Evolutionary conservation across 2,329 filamentous ascomycete genomes (phyloP), one percentile per base, ranked within the genome.

Genomic region (Penicillium sclerotiorum): DNA sequence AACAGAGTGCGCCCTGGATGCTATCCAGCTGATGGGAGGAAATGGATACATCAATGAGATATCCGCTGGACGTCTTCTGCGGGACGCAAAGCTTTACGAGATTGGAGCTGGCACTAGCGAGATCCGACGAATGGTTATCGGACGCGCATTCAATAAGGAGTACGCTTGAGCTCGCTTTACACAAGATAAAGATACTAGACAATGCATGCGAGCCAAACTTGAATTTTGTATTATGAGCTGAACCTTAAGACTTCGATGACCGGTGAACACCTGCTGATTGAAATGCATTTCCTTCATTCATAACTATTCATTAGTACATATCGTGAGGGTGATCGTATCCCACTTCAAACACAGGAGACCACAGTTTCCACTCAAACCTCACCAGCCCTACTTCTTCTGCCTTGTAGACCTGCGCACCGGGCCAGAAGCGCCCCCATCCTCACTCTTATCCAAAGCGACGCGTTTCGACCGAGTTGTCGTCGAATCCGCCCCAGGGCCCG

Each of bases 41-140:
- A 97, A 93, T 84, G 93, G 93, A 3, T 97, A 97, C 67, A 84
- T 95, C 60, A 95, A 96, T 71, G 94, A 99, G 74, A 90, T 97
- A 76, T 87, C 90, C 0, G 92, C 90, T 0, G 95, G 92, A 18
- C 80, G 93, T 57, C 80, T 97, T 58, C 73, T 97, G 61, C 76
- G 94, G 65, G 85, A 88, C 73, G 84, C 85, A 4, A 88, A 88
- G 68, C 71, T 99, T 52, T 99, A 99, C 70, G 94, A 97, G 75
- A 97, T 99, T 68, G 94, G 94, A 1, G 94, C 94, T 5, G 94
- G 94, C 5, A 97, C 94, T 3, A 96, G 90, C 52, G 94, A 99
- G 75, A 87, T 99, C 43, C 80, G 94, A 58, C 81, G 92, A 57
- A 95, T 97, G 84, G 90, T 99, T 4, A 96, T 99, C 66, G 93